Percentiles rank a stretch among this genome's conserved stretches.
Conservation (phyloP, 2,329 filamentous ascomycete species). For the Colletotrichum chlorophyti region DNA sequence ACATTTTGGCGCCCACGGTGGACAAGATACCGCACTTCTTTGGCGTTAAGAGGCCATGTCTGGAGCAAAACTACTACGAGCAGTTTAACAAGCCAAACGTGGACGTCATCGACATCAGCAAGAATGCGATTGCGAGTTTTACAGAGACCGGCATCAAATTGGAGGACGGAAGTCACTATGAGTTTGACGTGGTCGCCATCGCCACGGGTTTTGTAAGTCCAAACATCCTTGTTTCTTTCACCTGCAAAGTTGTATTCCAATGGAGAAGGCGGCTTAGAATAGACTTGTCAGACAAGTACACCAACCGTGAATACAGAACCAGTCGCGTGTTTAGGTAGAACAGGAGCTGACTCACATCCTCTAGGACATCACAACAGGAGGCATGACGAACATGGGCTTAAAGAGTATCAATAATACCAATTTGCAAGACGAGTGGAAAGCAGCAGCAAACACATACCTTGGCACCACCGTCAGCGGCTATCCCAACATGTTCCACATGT, state of each 20-base stretch:
- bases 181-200: slow-evolving; percentile 51
- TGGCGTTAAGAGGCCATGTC: slow-evolving; percentile 56
- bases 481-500: slow-evolving; percentile 60
- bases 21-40: slow-evolving; percentile 58
- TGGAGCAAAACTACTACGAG: slow-evolving; percentile 53
- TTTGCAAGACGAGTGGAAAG: slow-evolving; percentile 50
- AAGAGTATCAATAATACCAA: slow-evolving; percentile 44
- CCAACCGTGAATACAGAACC: too few relatives aligned
- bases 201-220: slow-evolving; percentile 53
- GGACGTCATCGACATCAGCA: slow-evolving; percentile 48
- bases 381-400: slow-evolving; percentile 53
- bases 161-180: slow-evolving; percentile 47
- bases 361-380: slow-evolving; percentile 31
- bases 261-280: too few relatives aligned
- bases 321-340: too few relatives aligned
- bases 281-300: too few relatives aligned
- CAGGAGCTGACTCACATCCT: neutral
- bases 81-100: slow-evolving; percentile 53
- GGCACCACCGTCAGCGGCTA: slow-evolving; percentile 51
- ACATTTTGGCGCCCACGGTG: slow-evolving; percentile 56
- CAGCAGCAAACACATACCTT: slow-evolving; percentile 50
- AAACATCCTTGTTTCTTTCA: neutral
- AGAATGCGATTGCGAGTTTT: slow-evolving; percentile 48
- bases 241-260: too few relatives aligned
- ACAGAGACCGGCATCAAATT: slow-evolving; percentile 48